Evolutionary conservation across 768 basidiomycete genomes (phyloP), one percentile per base, ranked within the genome.

Genomic region (Pholiota microspora): DNA sequence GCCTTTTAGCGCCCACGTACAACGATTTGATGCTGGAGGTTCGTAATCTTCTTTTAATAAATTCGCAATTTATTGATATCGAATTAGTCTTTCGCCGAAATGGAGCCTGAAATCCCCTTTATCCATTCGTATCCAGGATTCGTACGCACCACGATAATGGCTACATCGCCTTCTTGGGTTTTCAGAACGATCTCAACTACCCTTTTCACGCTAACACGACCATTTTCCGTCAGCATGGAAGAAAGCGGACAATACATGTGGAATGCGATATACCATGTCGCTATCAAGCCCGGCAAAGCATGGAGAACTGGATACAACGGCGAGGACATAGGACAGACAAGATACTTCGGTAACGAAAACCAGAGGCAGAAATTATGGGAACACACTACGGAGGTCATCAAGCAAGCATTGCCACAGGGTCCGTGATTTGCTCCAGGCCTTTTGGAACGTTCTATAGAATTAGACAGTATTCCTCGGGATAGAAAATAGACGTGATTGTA

Each of bases 1-100:
- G 66, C 1, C 23, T 59, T 31, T 53, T 65, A 1, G 68, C 70
- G 2, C 62, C 71, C 18, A 76, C 77, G 0, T 81, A 81, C 59
- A 81, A 73, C 51, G 79, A 82, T 64, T 59, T 77, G n/a, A 77
- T 77, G 75, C 58, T 80, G 24, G 71, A 79, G 71, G 80, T 79
- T 18, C 31, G 51, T 51, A 21, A 12, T 21, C 3, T 21, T 31
- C n/a, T 49, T 10, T 60, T 57, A 27, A 52, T 7, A 24, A 7
- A n/a, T n/a, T n/a, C n/a, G n/a, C n/a, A n/a, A n/a, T n/a, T n/a
- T n/a, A n/a, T n/a, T n/a, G n/a, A n/a, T n/a, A n/a, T n/a, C n/a
- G n/a, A n/a, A n/a, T n/a, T n/a, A 78, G 77, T 66, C 70, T 49
- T 74, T 72, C 48, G 64, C 73, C 0, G 59, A 59, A 3, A 68